phyloP scores from a whole-genome alignment of 2,329 filamentous ascomycete species.

The Apiospora saccharicola region DNA sequence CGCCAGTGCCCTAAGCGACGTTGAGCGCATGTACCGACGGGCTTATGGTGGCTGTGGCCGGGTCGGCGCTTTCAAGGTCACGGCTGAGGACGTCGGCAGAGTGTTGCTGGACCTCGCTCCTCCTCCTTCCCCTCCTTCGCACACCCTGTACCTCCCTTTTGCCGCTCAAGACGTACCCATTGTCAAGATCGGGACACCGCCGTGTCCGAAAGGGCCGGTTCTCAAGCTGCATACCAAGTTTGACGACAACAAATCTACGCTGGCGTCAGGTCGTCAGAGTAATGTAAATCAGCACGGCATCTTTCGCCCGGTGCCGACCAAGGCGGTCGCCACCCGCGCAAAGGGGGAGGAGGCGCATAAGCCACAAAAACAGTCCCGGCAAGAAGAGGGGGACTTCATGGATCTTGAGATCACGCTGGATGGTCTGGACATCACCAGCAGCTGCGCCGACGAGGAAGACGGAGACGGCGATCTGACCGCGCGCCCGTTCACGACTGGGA shows the following conservation, averaged over 20 bases:
- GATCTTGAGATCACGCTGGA: conserved; percentile 36
- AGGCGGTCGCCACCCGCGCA: neutral
- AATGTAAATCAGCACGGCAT: conserved; percentile 7
- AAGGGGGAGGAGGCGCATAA: neutral
- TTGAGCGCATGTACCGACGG: conserved; percentile 63
- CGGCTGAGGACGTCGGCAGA: conserved; percentile 37
- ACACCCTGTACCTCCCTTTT: neutral
- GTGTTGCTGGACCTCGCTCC: neutral
- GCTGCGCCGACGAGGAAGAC: conserved; percentile 38
- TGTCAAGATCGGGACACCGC: conserved; percentile 29
- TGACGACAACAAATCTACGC: conserved; percentile 20
- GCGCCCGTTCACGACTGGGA: conserved; percentile 39
- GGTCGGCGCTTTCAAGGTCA: conserved; percentile 54
- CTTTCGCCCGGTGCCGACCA: neutral
- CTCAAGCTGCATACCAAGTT: conserved; percentile 57
- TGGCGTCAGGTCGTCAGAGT: neutral
- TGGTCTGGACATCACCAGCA: conserved; percentile 25
- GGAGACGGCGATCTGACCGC: conserved; percentile 47
- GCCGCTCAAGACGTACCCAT: conserved; percentile 12
- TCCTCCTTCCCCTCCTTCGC: neutral
- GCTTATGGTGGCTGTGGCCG: conserved; percentile 60
- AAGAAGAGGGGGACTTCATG: conserved; percentile 14
- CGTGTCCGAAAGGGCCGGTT: conserved; percentile 38
- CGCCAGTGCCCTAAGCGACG: conserved; percentile 57
- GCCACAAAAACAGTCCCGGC: neutral